Conservation (phyloP, 495 filamentous ascomycete species). For the Lophiotrema nucula region DNA sequence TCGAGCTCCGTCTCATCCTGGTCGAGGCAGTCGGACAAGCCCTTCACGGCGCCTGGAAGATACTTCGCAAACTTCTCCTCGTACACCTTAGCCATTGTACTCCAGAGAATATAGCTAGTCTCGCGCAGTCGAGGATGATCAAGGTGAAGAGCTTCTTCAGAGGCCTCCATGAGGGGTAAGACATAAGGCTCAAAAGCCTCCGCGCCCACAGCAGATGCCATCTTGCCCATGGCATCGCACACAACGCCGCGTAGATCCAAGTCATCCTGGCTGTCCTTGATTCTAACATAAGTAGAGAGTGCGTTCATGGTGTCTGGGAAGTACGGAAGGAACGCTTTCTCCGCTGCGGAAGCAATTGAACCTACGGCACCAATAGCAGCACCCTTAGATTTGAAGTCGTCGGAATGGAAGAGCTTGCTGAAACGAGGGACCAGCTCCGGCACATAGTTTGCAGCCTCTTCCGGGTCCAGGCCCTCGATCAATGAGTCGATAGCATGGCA, state of each 20-base stretch:
- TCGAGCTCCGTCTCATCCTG: conserved; percentile 87
- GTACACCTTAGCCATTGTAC: conserved; percentile 90
- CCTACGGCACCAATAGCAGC: conserved; percentile 86
- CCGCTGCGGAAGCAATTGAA: conserved; percentile 79
- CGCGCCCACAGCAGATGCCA: conserved; percentile 83
- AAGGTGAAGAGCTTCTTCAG: conserved; percentile 86
- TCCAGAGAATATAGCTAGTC: conserved; percentile 96
- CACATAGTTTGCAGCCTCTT: conserved; percentile 77
- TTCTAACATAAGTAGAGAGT: conserved; percentile 73
- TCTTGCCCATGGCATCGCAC: conserved; percentile 87
- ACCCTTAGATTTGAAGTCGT: conserved; percentile 85
- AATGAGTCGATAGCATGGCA: conserved; percentile 91
- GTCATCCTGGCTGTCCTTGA: conserved; percentile 87
- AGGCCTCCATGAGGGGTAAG: conserved; percentile 79
- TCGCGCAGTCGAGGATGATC: conserved; percentile 87
- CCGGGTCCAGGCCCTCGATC: conserved; percentile 82
- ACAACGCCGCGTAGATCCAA: conserved; percentile 86
- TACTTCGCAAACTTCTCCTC: conserved; percentile 84
- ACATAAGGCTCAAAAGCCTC: conserved; percentile 88
- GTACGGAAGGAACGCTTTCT: conserved; percentile 81
- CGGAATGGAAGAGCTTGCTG: conserved; percentile 73
- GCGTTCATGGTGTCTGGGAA: conserved; percentile 85
- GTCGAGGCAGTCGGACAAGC: conserved; percentile 78
- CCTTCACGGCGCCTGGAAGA: conserved; percentile 80
- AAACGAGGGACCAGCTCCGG: conserved; percentile 78